Conservation (phyloP, 2,329 filamentous ascomycete genomes). For the Rachicladosporium sp. region DNA sequence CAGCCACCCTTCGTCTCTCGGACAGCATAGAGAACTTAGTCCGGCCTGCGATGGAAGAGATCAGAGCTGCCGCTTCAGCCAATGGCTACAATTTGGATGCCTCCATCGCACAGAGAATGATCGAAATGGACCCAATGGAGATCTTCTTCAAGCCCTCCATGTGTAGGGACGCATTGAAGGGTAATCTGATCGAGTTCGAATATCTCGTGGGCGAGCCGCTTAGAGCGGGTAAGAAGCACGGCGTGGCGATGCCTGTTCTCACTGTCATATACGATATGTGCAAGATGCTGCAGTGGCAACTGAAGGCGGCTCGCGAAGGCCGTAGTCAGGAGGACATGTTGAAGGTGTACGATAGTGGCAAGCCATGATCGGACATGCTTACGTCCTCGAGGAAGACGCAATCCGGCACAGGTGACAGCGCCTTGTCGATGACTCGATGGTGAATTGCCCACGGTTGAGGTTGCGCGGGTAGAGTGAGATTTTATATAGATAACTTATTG, state of each 20-base stretch:
- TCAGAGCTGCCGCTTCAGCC: constrained; percentile 32
- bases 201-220: constrained; percentile 42
- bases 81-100: constrained; percentile 27
- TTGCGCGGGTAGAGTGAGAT: too few species aligned
- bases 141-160: constrained; percentile 39
- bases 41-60: constrained; percentile 39
- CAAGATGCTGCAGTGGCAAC: constrained; percentile 31
- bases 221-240: constrained; percentile 32
- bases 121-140: constrained; percentile 35
- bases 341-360: too few species aligned
- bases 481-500: too few species aligned
- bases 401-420: too few species aligned
- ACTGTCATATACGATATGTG: constrained; percentile 34
- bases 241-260: constrained; percentile 37
- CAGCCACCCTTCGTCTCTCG: constrained; percentile 35
- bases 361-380: too few species aligned
- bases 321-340: too few species aligned
- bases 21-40: constrained; percentile 34
- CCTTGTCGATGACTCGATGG: too few species aligned
- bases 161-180: constrained; percentile 39
- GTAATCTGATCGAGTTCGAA: constrained; percentile 42
- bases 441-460: too few species aligned
- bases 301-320: too few species aligned
- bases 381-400: too few species aligned
- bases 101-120: constrained; percentile 30